A percentile compares a stretch with the other conserved stretches of the same genome.
Evolutionary conservation across 352 stramenopile genomes (phyloP).

Genomic region (Globisporangium paroecandrum): DNA sequence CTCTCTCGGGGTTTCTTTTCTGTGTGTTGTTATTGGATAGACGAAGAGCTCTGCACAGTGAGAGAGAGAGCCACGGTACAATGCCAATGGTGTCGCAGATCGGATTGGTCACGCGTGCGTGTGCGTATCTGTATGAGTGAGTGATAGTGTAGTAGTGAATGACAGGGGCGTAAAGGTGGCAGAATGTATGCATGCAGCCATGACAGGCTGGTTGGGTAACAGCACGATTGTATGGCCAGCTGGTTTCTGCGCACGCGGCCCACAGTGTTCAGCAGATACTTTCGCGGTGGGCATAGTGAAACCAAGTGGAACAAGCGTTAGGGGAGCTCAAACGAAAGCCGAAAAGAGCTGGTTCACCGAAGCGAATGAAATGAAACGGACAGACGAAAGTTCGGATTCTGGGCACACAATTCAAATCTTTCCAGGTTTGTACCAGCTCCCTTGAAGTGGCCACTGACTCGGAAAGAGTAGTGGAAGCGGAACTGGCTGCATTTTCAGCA

Average conservation of each 20-base stretch:
- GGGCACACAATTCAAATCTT: neutral
- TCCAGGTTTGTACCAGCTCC: neutral
- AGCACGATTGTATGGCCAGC: neutral
- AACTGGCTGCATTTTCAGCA: slow-evolving; percentile 3
- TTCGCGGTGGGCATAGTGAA: neutral
- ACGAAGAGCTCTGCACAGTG: neutral
- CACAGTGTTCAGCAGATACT: neutral
- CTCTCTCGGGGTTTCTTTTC: neutral
- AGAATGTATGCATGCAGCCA: neutral
- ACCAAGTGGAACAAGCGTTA: neutral
- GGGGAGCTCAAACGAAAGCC: neutral
- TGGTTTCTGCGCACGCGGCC: neutral
- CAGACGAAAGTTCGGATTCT: slow-evolving; percentile 2
- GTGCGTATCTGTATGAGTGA: neutral
- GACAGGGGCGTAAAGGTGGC: neutral
- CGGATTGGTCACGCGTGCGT: neutral
- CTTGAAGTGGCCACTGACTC: slow-evolving; percentile 7
- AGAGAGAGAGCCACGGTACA: neutral
- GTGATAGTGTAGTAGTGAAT: neutral
- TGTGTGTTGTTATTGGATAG: neutral
- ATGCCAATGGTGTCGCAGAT: neutral
- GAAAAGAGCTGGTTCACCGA: slow-evolving; percentile 4
- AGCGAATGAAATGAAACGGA: slow-evolving; percentile 4
- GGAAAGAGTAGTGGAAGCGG: neutral
- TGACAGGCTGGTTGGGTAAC: neutral